phyloP scores from a whole-genome alignment of 2,329 filamentous ascomycete genomes.

The Ramularia endophylla region DNA sequence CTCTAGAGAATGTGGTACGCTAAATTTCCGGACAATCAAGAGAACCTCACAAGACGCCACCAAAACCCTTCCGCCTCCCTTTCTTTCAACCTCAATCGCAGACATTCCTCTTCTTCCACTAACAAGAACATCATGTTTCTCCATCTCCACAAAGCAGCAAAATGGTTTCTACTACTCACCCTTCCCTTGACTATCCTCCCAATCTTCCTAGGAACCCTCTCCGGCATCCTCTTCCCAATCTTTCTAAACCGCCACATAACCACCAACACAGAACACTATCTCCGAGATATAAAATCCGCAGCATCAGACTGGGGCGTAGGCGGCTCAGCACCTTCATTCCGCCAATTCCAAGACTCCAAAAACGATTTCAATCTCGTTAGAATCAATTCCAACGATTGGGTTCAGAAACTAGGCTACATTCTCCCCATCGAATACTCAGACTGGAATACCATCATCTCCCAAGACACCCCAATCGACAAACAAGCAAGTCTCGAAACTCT shows the following conservation, averaged over 20 bases:
- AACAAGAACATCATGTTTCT: too few species aligned
- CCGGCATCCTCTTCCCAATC: slow-evolving; percentile 8
- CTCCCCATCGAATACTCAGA: slow-evolving; percentile 12
- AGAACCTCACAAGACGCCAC: too few species aligned
- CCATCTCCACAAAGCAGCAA: too few species aligned
- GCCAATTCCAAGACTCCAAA: slow-evolving; percentile 14
- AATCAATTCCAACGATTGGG: slow-evolving; percentile 15
- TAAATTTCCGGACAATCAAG: too few species aligned
- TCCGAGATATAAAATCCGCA: slow-evolving; percentile 12
- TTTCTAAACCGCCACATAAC: slow-evolving; percentile 7
- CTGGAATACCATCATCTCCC: background rate
- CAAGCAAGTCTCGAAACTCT: slow-evolving; percentile 10
- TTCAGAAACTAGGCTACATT: slow-evolving; percentile 11
- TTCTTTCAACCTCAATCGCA: too few species aligned
- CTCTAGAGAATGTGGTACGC: too few species aligned
- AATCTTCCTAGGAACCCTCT: slow-evolving; percentile 4
- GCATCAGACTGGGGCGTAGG: slow-evolving; percentile 14
- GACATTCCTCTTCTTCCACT: too few species aligned
- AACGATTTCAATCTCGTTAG: slow-evolving; percentile 14
- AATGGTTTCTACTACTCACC: slow-evolving; percentile 13
- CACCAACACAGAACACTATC: slow-evolving; percentile 8
- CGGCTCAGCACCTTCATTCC: slow-evolving; percentile 10
- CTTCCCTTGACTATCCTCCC: slow-evolving; percentile 14
- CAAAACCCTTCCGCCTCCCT: too few species aligned
- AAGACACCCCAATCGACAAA: slow-evolving; percentile 10